A percentile compares a stretch with the other conserved stretches of the same genome.
Evolutionary conservation across 2,329 filamentous ascomycete genomes (phyloP).

Genomic region (Epichloe aotearoae): DNA sequence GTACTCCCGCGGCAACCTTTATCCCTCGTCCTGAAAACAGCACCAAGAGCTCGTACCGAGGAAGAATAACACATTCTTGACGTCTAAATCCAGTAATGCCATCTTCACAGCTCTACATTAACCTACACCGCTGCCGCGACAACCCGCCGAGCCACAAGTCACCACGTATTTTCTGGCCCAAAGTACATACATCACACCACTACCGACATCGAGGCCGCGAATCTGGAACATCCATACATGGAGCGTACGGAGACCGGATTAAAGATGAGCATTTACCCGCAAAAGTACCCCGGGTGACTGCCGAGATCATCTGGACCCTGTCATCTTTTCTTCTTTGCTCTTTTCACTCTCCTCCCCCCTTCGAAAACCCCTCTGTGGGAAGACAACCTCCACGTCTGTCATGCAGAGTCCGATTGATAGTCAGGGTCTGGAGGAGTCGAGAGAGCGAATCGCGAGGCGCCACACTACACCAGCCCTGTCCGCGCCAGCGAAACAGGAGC

Average conservation of each 20-base stretch:
- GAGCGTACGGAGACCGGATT: too few species aligned
- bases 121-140: too few species aligned
- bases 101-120: background rate
- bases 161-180: background rate
- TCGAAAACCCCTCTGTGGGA: background rate
- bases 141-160: background rate
- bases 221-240: background rate
- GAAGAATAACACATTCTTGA: too few species aligned
- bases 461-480: background rate
- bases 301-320: background rate
- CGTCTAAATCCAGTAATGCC: too few species aligned
- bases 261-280: background rate
- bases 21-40: too few species aligned
- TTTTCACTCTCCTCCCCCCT: background rate
- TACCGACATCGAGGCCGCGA: background rate
- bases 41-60: too few species aligned
- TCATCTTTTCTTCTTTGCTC: background rate
- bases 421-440: background rate
- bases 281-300: background rate
- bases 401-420: background rate
- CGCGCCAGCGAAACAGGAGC: background rate
- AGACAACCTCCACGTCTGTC: background rate
- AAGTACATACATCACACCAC: background rate
- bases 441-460: slow-evolving; percentile 1
- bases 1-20: too few species aligned